Conservation (phyloP, 23 red algal species). For the Gracilaria vermiculophylla region DNA sequence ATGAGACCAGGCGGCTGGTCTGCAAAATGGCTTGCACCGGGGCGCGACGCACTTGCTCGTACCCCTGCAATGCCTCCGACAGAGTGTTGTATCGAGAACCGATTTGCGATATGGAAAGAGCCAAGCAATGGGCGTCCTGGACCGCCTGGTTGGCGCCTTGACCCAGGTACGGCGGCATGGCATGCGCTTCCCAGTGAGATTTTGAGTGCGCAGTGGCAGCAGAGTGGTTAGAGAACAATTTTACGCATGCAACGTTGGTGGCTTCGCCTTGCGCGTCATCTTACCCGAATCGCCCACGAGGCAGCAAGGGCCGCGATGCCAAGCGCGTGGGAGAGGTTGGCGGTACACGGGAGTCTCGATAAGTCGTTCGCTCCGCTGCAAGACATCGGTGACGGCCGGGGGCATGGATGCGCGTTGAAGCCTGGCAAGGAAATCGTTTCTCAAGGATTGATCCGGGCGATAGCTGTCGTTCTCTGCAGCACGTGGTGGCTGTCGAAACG, state of each 20-base stretch:
- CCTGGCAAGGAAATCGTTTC: background rate
- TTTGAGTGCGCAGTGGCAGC: background rate
- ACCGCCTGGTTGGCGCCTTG: constrained; percentile 81
- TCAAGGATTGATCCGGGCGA: background rate
- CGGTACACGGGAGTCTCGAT: constrained; percentile 60
- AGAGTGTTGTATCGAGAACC: background rate
- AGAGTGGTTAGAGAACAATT: background rate
- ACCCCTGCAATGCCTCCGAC: constrained; percentile 19
- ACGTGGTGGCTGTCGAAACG: background rate
- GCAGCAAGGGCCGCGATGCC: constrained; percentile 35
- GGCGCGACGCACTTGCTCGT: constrained; percentile 15
- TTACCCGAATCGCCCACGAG: constrained; percentile 84
- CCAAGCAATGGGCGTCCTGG: constrained; percentile 58
- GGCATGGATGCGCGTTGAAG: constrained; percentile 13
- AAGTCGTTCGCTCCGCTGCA: constrained; percentile 13
- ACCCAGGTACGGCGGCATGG: constrained; percentile 78
- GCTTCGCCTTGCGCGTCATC: background rate
- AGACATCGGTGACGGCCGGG: background rate
- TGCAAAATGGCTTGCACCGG: constrained; percentile 35
- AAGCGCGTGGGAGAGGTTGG: background rate
- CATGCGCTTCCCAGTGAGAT: constrained; percentile 47
- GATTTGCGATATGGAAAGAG: constrained; percentile 45
- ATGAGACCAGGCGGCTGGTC: constrained; percentile 25
- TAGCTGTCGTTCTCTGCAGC: constrained; percentile 12
- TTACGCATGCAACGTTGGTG: too few species aligned